phyloP scores from a whole-genome alignment of 2,329 filamentous ascomycete genomes.

The Exophiala aquamarina region DNA sequence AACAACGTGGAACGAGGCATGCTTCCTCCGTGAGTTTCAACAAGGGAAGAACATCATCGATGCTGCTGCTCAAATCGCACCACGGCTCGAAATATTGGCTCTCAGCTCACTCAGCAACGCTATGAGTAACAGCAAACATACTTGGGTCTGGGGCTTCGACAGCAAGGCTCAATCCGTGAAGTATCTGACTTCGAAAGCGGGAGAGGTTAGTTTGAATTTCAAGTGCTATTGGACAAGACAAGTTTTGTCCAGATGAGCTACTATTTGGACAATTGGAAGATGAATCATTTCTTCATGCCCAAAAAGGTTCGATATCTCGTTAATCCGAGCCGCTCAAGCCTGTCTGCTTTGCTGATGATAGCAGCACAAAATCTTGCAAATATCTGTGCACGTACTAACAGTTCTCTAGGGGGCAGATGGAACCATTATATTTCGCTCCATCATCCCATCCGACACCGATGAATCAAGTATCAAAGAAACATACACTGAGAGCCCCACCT shows the following conservation, averaged over 20 bases:
- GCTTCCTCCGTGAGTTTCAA: slow-evolving; percentile 31
- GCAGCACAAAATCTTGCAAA: too few species aligned
- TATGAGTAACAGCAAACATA: slow-evolving; percentile 44
- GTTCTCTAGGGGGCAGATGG: slow-evolving; percentile 2
- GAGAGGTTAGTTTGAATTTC: slow-evolving; percentile 16
- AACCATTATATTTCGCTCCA: not conserved
- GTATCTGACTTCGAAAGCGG: slow-evolving; percentile 31
- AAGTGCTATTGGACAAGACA: slow-evolving; percentile 31
- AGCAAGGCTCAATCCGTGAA: slow-evolving; percentile 38
- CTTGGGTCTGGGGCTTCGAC: slow-evolving; percentile 43
- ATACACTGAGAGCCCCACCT: too few species aligned
- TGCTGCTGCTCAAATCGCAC: slow-evolving; percentile 30
- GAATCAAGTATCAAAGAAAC: not conserved
- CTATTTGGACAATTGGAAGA: slow-evolving; percentile 35
- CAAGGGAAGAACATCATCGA: slow-evolving; percentile 40
- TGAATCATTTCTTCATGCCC: slow-evolving; percentile 6
- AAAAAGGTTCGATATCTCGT: slow-evolving; percentile 1
- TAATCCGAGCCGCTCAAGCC: not conserved
- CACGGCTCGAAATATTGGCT: slow-evolving; percentile 40
- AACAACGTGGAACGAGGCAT: slow-evolving; percentile 11
- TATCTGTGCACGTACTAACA: slow-evolving; percentile 2
- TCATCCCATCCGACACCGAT: not conserved
- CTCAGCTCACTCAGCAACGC: slow-evolving; percentile 39
- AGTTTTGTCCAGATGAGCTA: slow-evolving; percentile 36
- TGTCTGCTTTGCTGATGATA: not conserved